These are phyloP conservation scores for Phaffia tasmanica DNA, from an alignment of 768 basidiomycete genomes.

Conservation along the genomic window DNA sequence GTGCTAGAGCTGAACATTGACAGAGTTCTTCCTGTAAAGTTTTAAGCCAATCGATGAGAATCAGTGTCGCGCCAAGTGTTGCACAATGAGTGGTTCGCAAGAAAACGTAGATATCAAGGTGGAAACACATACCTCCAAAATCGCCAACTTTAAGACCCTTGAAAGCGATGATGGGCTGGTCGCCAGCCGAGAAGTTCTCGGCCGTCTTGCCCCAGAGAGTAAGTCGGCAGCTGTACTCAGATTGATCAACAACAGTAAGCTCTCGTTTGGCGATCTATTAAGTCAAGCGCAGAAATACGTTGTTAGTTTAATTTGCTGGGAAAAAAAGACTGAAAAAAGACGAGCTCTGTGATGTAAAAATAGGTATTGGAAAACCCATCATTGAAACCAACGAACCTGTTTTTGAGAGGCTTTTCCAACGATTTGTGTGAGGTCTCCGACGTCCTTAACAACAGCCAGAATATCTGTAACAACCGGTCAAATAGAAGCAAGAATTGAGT, in stretches of 20 bases:
- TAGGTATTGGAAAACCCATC: too few species aligned
- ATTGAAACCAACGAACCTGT: conserved; percentile 43
- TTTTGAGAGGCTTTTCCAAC: conserved; percentile 62
- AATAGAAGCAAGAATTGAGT: neutral
- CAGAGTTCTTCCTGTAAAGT: conserved; percentile 56
- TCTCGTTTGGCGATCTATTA: conserved; percentile 76
- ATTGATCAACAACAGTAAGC: conserved; percentile 72
- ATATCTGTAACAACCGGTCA: conserved; percentile 52
- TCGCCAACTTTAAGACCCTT: conserved; percentile 90
- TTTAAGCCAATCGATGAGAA: neutral
- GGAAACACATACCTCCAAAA: conserved; percentile 54
- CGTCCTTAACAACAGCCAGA: conserved; percentile 72
- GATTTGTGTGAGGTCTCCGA: conserved; percentile 56
- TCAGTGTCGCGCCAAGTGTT: too few species aligned
- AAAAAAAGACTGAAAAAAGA: conserved; percentile 1
- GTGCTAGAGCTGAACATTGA: conserved; percentile 70
- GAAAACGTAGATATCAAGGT: neutral
- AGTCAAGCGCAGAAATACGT: neutral
- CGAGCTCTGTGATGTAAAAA: too few species aligned
- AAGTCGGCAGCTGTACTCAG: conserved; percentile 62
- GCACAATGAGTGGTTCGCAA: too few species aligned
- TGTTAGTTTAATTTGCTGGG: neutral
- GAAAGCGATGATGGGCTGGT: conserved; percentile 71
- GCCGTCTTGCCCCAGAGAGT: conserved; percentile 79
- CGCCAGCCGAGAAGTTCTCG: conserved; percentile 36